Conservation (phyloP, 495 filamentous ascomycete genomes). For the Neurospora africana region DNA sequence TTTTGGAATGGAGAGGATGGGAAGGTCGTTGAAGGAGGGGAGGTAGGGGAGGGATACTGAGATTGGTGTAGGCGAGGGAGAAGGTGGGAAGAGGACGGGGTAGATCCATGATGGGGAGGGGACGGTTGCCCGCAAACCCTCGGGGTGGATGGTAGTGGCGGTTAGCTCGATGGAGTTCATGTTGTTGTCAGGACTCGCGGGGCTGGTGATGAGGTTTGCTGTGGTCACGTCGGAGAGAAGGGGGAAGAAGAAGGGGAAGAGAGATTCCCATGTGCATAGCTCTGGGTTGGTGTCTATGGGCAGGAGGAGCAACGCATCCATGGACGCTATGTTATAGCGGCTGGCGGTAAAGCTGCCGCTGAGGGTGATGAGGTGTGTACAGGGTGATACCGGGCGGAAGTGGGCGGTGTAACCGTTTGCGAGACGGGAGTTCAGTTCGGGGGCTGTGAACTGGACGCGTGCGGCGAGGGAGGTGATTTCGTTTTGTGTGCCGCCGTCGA, state of each 20-base stretch:
- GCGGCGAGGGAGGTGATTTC: constrained; percentile 4
- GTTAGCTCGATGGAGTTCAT: not conserved
- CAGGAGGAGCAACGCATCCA: not conserved
- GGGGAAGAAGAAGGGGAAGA: not conserved
- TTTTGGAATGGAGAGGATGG: not conserved
- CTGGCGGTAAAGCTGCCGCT: not conserved
- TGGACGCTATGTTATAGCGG: not conserved
- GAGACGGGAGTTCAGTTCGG: not conserved
- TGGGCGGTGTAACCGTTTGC: not conserved
- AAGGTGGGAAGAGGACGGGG: not conserved
- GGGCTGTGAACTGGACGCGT: constrained; percentile 2
- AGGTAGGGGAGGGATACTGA: not conserved
- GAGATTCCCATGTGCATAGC: not conserved
- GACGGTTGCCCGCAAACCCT: not conserved
- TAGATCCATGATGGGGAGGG: not conserved
- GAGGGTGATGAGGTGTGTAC: not conserved
- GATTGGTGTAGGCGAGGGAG: not conserved
- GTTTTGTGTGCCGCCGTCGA: no score
- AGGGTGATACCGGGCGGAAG: not conserved
- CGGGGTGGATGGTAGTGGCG: not conserved
- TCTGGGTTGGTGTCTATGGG: not conserved
- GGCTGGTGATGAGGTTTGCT: not conserved
- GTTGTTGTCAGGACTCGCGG: not conserved
- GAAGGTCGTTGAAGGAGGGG: not conserved
- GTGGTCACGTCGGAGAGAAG: not conserved